A percentile compares a stretch with the other conserved stretches of the same genome.
Evolutionary conservation across 192 early-diverging fungal species (phyloP).

Genomic region (Linnemannia zychae): DNA sequence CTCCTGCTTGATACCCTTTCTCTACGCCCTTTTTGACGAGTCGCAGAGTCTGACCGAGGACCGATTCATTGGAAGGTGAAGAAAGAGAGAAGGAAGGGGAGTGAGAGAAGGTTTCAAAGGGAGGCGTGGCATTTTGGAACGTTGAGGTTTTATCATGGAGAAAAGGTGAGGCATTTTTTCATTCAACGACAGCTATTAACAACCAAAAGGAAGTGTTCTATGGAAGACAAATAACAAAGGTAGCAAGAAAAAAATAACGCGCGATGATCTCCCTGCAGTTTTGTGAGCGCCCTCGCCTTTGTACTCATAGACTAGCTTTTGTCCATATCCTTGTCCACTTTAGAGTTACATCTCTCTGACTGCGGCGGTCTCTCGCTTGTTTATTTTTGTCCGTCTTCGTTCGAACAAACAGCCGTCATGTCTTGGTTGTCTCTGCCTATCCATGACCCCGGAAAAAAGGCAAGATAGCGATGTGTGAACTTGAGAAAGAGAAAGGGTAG

Average conservation of each 20-base stretch:
- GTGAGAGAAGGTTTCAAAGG: neutral
- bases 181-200: neutral
- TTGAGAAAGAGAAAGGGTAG: neutral
- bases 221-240: neutral
- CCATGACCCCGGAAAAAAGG: neutral
- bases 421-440: neutral
- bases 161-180: slow-evolving; percentile 18
- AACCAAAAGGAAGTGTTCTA: neutral
- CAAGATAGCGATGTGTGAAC: neutral
- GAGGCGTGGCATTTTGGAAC: neutral
- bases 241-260: slow-evolving; percentile 2
- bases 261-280: neutral
- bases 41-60: neutral
- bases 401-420: neutral
- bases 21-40: neutral
- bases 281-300: neutral
- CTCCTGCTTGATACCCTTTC: neutral
- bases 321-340: neutral
- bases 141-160: neutral
- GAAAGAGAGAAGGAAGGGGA: neutral
- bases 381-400: neutral
- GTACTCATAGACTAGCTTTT: neutral
- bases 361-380: neutral
- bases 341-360: neutral
- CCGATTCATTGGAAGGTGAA: neutral